These are phyloP conservation scores for Linderniella brevidens DNA, from an alignment of 257 asterid species.

Conservation along the genomic window DNA sequence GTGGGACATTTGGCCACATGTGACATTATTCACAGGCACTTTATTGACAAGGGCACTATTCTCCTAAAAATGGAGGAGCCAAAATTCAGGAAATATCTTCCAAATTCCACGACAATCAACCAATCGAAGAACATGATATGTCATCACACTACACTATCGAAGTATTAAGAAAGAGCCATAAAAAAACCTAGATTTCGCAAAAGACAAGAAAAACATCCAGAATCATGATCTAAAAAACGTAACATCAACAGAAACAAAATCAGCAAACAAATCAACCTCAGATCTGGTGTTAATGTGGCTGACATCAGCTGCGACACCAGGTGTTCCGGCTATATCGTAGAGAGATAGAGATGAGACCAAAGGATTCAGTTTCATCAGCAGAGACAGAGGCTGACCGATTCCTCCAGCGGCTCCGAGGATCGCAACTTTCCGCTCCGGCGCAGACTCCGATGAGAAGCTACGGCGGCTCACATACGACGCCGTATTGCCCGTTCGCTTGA, in stretches of 20 bases:
- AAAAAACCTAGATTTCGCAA: no score
- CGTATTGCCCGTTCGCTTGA: conserved; percentile 16
- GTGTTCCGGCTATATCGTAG: conserved; percentile 60
- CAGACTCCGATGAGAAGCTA: conserved; percentile 27
- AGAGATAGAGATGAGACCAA: conserved; percentile 40
- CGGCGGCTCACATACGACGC: conserved; percentile 14
- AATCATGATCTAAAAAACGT: neutral
- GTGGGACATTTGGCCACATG: no score
- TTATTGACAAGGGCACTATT: no score
- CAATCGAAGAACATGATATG: no score
- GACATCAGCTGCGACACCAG: conserved; percentile 63
- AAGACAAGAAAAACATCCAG: neutral
- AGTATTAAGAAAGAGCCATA: neutral
- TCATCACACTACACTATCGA: neutral
- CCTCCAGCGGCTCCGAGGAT: conserved; percentile 63
- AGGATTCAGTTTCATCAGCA: conserved; percentile 55
- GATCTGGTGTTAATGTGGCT: conserved; percentile 71
- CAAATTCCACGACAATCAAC: no score
- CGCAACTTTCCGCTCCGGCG: conserved; percentile 46
- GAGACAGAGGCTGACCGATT: conserved; percentile 53
- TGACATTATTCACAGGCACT: neutral
- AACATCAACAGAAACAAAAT: neutral
- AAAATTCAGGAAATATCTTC: no score
- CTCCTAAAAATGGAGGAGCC: no score
- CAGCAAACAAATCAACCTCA: conserved; percentile 15